Base-by-base conservation (phyloP, 495 filamentous ascomycete genomes). In the Aspergillus nidulans region DNA sequence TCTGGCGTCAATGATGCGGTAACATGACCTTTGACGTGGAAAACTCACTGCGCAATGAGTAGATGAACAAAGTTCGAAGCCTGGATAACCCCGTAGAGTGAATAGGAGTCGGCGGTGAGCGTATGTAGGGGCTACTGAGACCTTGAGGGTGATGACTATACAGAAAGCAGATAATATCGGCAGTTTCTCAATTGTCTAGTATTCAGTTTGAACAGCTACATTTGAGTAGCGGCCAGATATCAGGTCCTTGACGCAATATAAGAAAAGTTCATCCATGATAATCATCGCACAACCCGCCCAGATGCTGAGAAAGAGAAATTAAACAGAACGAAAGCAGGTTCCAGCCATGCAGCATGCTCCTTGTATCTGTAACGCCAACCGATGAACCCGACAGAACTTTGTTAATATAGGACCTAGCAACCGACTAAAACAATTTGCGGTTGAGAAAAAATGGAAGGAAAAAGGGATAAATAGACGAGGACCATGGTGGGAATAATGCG, bases 331-430 rank as follows among this genome's bases (percentile, higher is more conserved):
- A 18, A 39, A 16, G 15, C 36, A 55, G 49, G 53, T 44, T 49
- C 58, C 43, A 44, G 43, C 58, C 43, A 60, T 60, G 58, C 53
- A 53, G 30, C 52, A 62, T 62, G 59, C 59, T 55, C 56, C 60
- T 57, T 52, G 52, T 55, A 25, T 34, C 30, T 52, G 54, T 50
- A 63, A 63, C 60, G 60, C 60, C 59, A 38, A 52, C 34, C 46
- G 39, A 32, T 34, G 30, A 49, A 52, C 34, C 53, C 40, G 28
- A 5, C 30, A 5, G 30, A 34, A 34, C 9, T 10, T 12, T 12
- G 15, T 34, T 28, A 28, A 28, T 4, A 28, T 28, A 28, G 26
- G 30, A n/a, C n/a, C n/a, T n/a, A n/a, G n/a, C n/a, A 21, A 57
- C 52, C 38, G 51, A 54, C 19, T 19, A 16, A 52, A 48, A 51